Evolutionary conservation across 2,329 filamentous ascomycete genomes (phyloP), one percentile per base, ranked within the genome.

Genomic region (Exophiala lecanii-corni): DNA sequence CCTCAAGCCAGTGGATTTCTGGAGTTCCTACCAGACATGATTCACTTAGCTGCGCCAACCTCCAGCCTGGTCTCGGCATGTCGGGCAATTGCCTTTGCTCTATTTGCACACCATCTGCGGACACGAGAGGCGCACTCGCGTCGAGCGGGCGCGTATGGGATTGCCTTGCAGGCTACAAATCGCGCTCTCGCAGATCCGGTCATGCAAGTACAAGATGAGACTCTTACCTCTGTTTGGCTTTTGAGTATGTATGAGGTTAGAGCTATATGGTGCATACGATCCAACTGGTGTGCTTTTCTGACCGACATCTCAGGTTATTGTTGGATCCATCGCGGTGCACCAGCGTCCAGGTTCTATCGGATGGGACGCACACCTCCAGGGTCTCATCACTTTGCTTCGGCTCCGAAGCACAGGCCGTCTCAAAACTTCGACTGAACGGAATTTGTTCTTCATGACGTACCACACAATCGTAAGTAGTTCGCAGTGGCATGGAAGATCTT

Each of bases 201-300:
- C 4, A 5, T 39, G 23, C 45, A 43, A 34, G 34, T 21, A 3
- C 28, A 38, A 21, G 50, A 53, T 25, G 47, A 50, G 9, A 47
- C 47, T 2, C 36, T 50, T 3, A 36, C 45, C 5, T 43, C 43
- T 12, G 45, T 53, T 9, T 53, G 47, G 47, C 32, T 53, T 19
- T 37, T 53, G 36, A 53, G 50, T 28, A 15, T 50, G 13, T 53
- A 50, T 41, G 50, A 53, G 48, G 50, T 50, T 35, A 41, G 36
- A 17, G 20, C n/a, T 17, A 16, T 13, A n/a, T n/a, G n/a, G n/a
- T n/a, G 25, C 10, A 28, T 19, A 43, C 15, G 2, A 17, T 12
- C 5, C 18, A n/a, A n/a, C n/a, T n/a, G n/a, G n/a, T n/a, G n/a
- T n/a, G n/a, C n/a, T n/a, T n/a, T n/a, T 13, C 17, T 16, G 18